phyloP scores from a whole-genome alignment of 805 yeast species.

The Candida multigemmis region DNA sequence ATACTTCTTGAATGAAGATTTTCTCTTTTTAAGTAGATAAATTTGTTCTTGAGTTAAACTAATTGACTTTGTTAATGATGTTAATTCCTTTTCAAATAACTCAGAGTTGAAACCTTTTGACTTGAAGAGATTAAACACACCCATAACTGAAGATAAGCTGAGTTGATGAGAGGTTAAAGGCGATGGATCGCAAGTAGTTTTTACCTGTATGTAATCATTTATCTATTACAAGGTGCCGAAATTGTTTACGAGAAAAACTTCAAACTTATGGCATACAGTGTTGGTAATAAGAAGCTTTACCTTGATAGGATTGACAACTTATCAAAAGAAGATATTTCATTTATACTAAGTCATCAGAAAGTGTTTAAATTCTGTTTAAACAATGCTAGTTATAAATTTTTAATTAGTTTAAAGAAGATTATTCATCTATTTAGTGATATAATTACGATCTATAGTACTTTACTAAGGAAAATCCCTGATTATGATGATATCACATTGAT shows the following conservation, averaged over 20 bases:
- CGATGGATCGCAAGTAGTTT: too few species aligned
- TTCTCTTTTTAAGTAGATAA: conserved; percentile 10
- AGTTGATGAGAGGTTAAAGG: too few species aligned
- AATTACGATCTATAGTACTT: conserved; percentile 28
- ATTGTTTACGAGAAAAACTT: too few species aligned
- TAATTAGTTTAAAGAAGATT: conserved; percentile 20
- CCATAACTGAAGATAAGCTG: too few species aligned
- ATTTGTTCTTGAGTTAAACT: conserved; percentile 16
- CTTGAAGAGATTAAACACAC: conserved; percentile 18
- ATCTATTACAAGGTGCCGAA: too few species aligned
- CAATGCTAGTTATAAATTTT: conserved; percentile 14
- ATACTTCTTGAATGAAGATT: conserved; percentile 8
- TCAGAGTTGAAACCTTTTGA: conserved; percentile 18
- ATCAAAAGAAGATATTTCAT: conserved; percentile 13
- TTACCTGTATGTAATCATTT: too few species aligned
- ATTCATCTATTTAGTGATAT: conserved; percentile 28
- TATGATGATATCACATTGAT: conserved; percentile 31
- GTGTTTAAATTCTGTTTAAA: conserved; percentile 26
- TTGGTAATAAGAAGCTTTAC: conserved; percentile 22
- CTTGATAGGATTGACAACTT: conserved; percentile 13
- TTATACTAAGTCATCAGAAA: conserved; percentile 17
- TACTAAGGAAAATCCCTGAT: conserved; percentile 27
- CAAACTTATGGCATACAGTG: conserved; percentile 25
- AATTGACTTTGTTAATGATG: conserved; percentile 17
- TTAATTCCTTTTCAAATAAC: conserved; percentile 23